Conservation (phyloP, 2,329 filamentous ascomycete species). For the Nothophaeocryptopus gaeumannii region DNA sequence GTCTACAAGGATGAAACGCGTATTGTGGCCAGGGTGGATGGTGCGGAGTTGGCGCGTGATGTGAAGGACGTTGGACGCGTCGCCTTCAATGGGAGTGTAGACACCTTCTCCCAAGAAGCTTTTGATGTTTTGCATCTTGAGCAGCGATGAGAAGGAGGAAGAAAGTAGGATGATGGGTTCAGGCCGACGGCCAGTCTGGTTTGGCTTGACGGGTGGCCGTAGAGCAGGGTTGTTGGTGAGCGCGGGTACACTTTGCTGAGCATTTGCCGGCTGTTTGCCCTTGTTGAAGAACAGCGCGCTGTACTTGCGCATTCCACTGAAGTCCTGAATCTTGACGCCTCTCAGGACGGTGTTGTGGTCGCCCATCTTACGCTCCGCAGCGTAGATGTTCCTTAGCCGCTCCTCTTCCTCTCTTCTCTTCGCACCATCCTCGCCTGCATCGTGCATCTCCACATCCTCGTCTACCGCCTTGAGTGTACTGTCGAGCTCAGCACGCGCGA, state of each 20-base stretch:
- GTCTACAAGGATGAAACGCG: slow-evolving; percentile 95
- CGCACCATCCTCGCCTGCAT: slow-evolving; percentile 39
- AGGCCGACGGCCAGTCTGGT: slow-evolving; percentile 46
- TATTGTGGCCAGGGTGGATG: slow-evolving; percentile 66
- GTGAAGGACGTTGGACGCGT: slow-evolving; percentile 73
- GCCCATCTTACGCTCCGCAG: slow-evolving; percentile 84
- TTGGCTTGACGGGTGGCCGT: slow-evolving; percentile 35
- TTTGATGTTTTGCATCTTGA: slow-evolving; percentile 94
- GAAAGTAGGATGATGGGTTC: slow-evolving; percentile 96
- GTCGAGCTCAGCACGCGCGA: slow-evolving; percentile 52
- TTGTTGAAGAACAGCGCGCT: slow-evolving; percentile 33
- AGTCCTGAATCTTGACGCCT: slow-evolving; percentile 87
- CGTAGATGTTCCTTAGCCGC: slow-evolving; percentile 81
- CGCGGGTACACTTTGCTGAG: slow-evolving; percentile 41
- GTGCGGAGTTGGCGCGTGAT: slow-evolving; percentile 72
- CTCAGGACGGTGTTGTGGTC: slow-evolving; percentile 85
- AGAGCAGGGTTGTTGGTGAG: slow-evolving; percentile 42
- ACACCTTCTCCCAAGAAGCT: slow-evolving; percentile 83
- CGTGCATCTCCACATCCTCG: slow-evolving; percentile 39
- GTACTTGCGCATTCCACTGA: slow-evolving; percentile 80
- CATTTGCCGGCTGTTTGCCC: slow-evolving; percentile 42
- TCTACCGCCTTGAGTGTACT: slow-evolving; percentile 44
- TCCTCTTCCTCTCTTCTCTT: slow-evolving; percentile 70
- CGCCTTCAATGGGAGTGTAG: slow-evolving; percentile 69
- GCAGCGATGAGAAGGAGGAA: slow-evolving; percentile 87